Base-by-base conservation (phyloP, 176 grass and related monocot genomes). In the Eragrostis curvula region DNA sequence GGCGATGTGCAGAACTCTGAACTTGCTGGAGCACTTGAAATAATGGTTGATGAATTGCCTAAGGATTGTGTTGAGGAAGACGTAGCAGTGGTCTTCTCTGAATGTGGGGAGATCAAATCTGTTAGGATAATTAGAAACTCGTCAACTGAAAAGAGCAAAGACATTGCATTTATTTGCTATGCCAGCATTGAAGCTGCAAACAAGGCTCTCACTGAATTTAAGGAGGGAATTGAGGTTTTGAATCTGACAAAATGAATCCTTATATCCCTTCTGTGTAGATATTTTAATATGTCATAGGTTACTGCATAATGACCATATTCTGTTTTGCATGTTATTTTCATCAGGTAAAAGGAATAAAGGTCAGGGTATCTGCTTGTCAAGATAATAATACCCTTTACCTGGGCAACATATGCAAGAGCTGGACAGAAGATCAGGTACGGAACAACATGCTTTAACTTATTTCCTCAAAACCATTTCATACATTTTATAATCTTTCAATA, bases 381-480 rank as follows among this genome's bases (percentile, higher is more conserved):
- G 84, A 85, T 77, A 87, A 93, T 68, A 67, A 80, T 52, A 88
- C 84, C 48, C 81, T 97, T 88, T 93, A 87, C 50, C 51, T 97
- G 40, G 87, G 75, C 60, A 97, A 97, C 73, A 97, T 97, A 64
- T 86, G 91, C 81, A 97, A 91, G 70, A 89, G 84, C 65, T 97
- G 91, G 94, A 91, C 91, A 74, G 89, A 91, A 87, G 94, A 97
- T 83, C 91, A 93, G 84, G 94, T 82, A 89, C 23, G 77, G 46
- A 46, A 69, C 50, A 70, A 68, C 41, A 41, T 16, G 25, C 57
- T 78, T 80, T 57, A 71, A 64, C 24, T 84, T 69, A 56, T 71
- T 9, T 67, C 18, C 27, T 70, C 36, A 40, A 81, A 29, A 70
- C 40, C 17, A 12, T 27, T 61, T 73, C 7, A 9, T 56, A n/a